Evolutionary conservation across 176 grass and related monocot species (phyloP), one percentile per base, ranked within the genome.

Genomic region (Lolium perenne): DNA sequence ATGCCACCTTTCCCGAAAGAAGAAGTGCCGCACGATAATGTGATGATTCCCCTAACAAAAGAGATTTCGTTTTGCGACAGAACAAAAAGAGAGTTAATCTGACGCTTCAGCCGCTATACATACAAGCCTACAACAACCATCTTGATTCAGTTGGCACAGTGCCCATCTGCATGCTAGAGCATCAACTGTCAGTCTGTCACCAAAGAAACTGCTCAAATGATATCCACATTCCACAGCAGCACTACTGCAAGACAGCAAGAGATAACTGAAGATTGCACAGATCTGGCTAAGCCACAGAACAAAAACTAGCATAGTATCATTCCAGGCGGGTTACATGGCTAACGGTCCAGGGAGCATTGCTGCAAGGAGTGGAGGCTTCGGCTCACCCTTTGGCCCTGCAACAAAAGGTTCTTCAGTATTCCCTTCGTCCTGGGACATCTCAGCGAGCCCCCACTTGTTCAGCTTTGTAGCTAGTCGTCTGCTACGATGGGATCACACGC

Each of bases 401-500:
- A 68, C 25, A 8, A 60, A 49, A 61, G 29, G 40, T 10, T 48
- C 41, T 46, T 76, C 67, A 76, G 70, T 86, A 66, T 72, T 17
- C 50, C 71, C 6, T 74, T 82, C 77, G 8, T 72, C 72, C 55
- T 57, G 13, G 8, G 18, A 1, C 2, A 48, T 83, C 59, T 60
- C 29, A 10, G 47, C 8, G 3, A 53, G 15, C 72, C 72, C 46
- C 0, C 14, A 0, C 29, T 29, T 10, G 40, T 18, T 93, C 86
- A 3, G 1, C 15, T 32, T 93, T 64, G 1, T 60, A 63, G 11
- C 4, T 74, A 76, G 10, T 93, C 84, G 12, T 95, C 86, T 2
- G 89, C 20, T 38, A 80, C 72, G 58, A 95, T 84, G 49, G 89
- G 94, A 76, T 91, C 63, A 41, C 80, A 81, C 2, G 83, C 76